Percentiles rank a stretch among this genome's conserved stretches.
These are phyloP conservation scores for Groenewaldozyma salmanticensis DNA, from an alignment of 805 yeast genomes.

Conservation along the genomic window DNA sequence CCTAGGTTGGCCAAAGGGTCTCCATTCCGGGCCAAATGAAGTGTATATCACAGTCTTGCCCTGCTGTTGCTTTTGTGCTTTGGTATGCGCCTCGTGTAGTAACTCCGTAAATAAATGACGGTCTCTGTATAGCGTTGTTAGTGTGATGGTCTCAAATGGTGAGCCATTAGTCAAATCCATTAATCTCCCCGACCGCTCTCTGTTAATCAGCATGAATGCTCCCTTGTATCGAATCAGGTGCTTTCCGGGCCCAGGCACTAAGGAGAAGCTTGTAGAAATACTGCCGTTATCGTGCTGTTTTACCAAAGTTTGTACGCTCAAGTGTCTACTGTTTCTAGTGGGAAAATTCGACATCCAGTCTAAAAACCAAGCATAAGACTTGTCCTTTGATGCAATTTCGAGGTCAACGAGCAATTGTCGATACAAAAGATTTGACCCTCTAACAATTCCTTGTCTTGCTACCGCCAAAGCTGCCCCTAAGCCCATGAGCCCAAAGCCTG, in stretches of 20 bases:
- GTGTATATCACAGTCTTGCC: slow-evolving; percentile 92
- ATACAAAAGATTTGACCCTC: slow-evolving; percentile 58
- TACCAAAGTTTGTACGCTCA: slow-evolving; percentile 81
- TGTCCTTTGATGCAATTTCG: slow-evolving; percentile 88
- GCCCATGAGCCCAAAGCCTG: slow-evolving; percentile 96
- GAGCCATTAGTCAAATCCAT: slow-evolving; percentile 84
- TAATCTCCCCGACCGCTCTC: slow-evolving; percentile 85
- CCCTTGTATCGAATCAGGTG: slow-evolving; percentile 80
- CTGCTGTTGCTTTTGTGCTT: slow-evolving; percentile 74
- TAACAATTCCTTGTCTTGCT: slow-evolving; percentile 56
- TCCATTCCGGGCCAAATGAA: slow-evolving; percentile 98
- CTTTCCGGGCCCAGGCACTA: slow-evolving; percentile 96
- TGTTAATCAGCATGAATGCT: slow-evolving; percentile 76
- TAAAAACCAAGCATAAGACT: slow-evolving; percentile 87
- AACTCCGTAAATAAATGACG: slow-evolving; percentile 58
- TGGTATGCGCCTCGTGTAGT: slow-evolving; percentile 69
- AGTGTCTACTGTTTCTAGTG: slow-evolving; percentile 64
- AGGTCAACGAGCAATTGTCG: slow-evolving; percentile 82
- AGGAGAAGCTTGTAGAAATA: slow-evolving; percentile 72
- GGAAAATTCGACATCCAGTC: slow-evolving; percentile 92
- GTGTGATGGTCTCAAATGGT: slow-evolving; percentile 92
- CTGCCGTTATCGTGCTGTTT: slow-evolving; percentile 90
- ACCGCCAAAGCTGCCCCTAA: slow-evolving; percentile 84
- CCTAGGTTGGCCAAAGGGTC: slow-evolving; percentile 94
- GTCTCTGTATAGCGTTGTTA: slow-evolving; percentile 83